Conservation (phyloP, 202 grass and related monocot genomes). For the Carex sylvatica region DNA sequence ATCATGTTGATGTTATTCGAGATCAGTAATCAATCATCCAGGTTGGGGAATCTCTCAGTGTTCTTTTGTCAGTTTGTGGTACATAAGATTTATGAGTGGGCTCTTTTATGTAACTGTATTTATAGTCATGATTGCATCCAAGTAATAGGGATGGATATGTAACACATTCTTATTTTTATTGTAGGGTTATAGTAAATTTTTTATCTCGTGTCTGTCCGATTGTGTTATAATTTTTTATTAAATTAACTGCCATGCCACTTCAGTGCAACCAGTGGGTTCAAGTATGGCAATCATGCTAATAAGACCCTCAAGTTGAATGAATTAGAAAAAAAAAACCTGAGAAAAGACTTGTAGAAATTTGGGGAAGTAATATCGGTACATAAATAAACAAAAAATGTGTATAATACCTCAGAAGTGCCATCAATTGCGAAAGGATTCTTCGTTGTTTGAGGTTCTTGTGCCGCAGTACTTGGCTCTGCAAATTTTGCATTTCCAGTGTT, state of each 20-base stretch:
- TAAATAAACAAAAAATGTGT: not conserved
- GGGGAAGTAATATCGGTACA: not conserved
- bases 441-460: conserved; percentile 14
- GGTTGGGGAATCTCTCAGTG: not conserved
- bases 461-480: conserved; percentile 24
- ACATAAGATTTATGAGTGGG: not conserved
- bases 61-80: not conserved
- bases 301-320: conserved; percentile 9
- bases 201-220: not conserved
- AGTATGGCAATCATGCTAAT: not conserved
- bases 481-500: conserved; percentile 20
- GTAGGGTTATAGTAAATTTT: not conserved
- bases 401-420: conserved; percentile 42
- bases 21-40: not conserved
- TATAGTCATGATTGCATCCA: not conserved
- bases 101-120: no score
- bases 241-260: not conserved
- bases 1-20: not conserved
- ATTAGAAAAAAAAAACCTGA: not conserved
- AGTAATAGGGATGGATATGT: not conserved
- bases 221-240: not conserved
- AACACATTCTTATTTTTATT: not conserved
- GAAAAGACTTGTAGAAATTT: not conserved
- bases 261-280: not conserved
- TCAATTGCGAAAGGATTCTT: conserved; percentile 43